Conservation (phyloP, 306 rosid genomes). For the Oemleria cerasiformis region DNA sequence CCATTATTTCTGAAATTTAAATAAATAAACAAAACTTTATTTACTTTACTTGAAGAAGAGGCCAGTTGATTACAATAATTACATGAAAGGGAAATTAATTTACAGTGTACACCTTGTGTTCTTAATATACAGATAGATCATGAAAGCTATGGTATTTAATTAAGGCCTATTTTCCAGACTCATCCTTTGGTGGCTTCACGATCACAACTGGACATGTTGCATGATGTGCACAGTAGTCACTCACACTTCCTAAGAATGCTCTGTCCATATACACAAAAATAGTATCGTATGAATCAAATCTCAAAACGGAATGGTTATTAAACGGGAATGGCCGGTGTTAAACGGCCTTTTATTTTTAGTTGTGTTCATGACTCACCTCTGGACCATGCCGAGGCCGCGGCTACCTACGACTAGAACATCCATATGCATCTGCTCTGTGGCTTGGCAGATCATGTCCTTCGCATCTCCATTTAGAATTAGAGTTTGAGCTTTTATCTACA, state of each 20-base stretch:
- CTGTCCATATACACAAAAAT: neutral
- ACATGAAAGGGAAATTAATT: too few relatives aligned
- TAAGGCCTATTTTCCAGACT: neutral
- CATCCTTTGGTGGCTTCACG: constrained; percentile 55
- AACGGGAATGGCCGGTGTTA: too few relatives aligned
- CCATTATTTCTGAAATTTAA: too few relatives aligned
- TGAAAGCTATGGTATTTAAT: neutral
- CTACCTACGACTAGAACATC: constrained; percentile 66
- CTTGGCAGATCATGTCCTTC: constrained; percentile 70
- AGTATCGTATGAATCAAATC: too few relatives aligned
- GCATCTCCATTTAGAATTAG: constrained; percentile 55
- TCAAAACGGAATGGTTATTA: too few relatives aligned
- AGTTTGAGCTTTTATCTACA: constrained; percentile 63
- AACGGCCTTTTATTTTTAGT: neutral
- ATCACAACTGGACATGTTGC: constrained; percentile 50
- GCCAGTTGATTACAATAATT: too few relatives aligned
- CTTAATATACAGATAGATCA: neutral
- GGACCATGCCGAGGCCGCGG: constrained; percentile 67
- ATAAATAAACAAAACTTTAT: too few relatives aligned
- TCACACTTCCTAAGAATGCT: constrained; percentile 56
- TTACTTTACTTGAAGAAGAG: too few relatives aligned
- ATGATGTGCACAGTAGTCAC: constrained; percentile 73
- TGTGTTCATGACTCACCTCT: constrained; percentile 38
- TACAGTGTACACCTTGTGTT: too few relatives aligned
- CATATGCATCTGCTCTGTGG: constrained; percentile 57